Base-by-base conservation (phyloP, 768 basidiomycete species). In the Dentipellis fragilis region DNA sequence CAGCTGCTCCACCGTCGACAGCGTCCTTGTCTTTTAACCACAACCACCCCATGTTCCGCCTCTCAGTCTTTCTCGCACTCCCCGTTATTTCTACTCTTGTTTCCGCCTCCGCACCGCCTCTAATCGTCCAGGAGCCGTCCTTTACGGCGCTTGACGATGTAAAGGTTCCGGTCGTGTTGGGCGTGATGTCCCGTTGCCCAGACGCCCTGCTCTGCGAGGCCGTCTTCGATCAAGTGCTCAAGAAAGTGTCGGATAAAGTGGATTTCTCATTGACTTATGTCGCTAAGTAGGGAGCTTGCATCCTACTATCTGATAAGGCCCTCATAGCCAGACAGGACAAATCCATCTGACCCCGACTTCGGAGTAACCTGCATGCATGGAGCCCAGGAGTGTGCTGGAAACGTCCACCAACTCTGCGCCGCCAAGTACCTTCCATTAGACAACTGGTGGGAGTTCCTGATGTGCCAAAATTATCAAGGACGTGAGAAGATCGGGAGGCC, bases 331-430 rank as follows among this genome's bases (percentile, higher is more conserved):
- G 51, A 36, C 61, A 91, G 89, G 54, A 63, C 80, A 23, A 80
- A 91, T 65, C 56, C 73, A n/a, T 76, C 79, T 6, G 83, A 87
- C 23, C 70, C 79, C n/a, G 72, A 74, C 49, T 90, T 85, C 65
- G 92, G 92, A n/a, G 80, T 87, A 34, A 78, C 71, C 36, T 96
- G 93, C 70, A 77, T 77, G 74, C 93, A 95, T 65, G 93, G 92
- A 16, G 71, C 72, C 4, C 68, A 77, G 52, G 93, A 97, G 69
- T 96, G 93, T 64, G 81, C 81, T 12, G 93, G 89, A 45, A 93
- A 95, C 71, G 81, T 92, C 16, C 88, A 96, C 57, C 84, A 96
- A 66, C 75, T 96, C 23, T 97, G 94, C 67, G 86, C 78, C 34
- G 73, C 78, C 54, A 81, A 83, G 65, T 75, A 89, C 58, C 72